Evolutionary conservation across 2,329 filamentous ascomycete genomes (phyloP).

Genomic region (Apiospora kogelbergensis): DNA sequence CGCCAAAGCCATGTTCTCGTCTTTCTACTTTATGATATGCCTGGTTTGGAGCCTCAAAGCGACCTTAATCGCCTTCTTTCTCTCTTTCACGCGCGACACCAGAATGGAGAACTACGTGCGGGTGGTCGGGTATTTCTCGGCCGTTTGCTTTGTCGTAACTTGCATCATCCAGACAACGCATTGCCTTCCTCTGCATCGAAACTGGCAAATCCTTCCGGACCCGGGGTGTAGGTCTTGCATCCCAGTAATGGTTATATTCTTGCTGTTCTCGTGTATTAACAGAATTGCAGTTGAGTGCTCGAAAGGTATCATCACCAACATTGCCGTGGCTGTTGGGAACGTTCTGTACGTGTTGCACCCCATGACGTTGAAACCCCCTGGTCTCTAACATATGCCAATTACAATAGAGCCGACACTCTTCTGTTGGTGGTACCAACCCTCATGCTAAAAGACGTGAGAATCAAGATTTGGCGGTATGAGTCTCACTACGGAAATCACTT

Average conservation of each 20-base stretch:
- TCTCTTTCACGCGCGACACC: neutral
- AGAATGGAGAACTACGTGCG: neutral
- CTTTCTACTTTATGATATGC: neutral
- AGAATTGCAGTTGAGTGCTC: neutral
- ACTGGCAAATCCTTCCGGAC: neutral
- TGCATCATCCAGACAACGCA: neutral
- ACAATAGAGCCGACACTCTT: neutral
- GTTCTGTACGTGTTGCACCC: neutral
- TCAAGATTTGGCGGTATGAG: neutral
- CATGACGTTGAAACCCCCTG: too few relatives aligned
- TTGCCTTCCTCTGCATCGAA: neutral
- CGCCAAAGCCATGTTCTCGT: neutral
- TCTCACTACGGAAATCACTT: fast-evolving
- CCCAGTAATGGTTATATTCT: too few relatives aligned
- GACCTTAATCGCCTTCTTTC: neutral
- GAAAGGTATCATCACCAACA: neutral
- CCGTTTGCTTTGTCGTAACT: neutral
- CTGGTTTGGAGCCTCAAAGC: neutral
- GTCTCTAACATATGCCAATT: neutral
- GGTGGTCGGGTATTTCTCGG: neutral
- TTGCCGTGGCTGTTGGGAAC: neutral
- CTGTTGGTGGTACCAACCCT: neutral
- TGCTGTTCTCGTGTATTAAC: too few relatives aligned
- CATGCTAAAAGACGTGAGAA: neutral
- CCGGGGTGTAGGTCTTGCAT: neutral